Base-by-base conservation (phyloP, 164 flowering plant species). In the Buxus sempervirens region DNA sequence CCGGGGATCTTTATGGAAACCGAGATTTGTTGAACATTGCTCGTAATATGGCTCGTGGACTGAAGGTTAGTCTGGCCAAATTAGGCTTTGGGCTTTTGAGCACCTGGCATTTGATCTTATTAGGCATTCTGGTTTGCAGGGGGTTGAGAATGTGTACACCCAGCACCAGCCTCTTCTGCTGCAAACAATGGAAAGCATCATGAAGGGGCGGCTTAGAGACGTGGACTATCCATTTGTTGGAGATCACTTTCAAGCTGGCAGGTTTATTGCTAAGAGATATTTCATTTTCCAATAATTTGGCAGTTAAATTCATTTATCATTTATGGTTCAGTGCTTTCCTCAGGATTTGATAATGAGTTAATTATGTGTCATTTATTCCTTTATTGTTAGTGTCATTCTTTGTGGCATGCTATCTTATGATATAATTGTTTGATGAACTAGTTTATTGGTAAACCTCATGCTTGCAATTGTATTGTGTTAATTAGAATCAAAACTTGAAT, bases 11-110 rank as follows among this genome's bases (percentile, higher is more conserved):
- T 27, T 95, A 78, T 77, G 97, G 99, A 54, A 95, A 95, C 65
- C 83, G 98, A 19, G 96, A 95, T 83, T 80, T 95, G 55, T 71
- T 92, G 62, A 95, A 89, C 77, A 89, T 92, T 78, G 99, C 97
- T 62, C 96, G 93, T 41, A 95, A 90, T 75, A 95, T 95, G 97
- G 99, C 99, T 74, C 98, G 97, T 71, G 99, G 99, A 19, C 82
- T 95, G 70, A 92, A 95, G 97, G 98, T 95, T 70, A 48, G 85
- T 73, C 45, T 45, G 38, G 23, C 18, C 55, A 60, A 54, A 26
- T 48, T 54, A 21, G 64, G 26, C 19, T 60, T 53, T 60, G 32
- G 51, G 38, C 49, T 36, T 58, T 42, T 54, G 24, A 24, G 54
- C 58, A 64, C 21, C 36, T 16, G 7, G 8, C 12, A 55, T 65